A percentile compares a stretch with the other conserved stretches of the same genome.
phyloP scores from a whole-genome alignment of 2,329 filamentous ascomycete genomes.

The Aureobasidium sp. region DNA sequence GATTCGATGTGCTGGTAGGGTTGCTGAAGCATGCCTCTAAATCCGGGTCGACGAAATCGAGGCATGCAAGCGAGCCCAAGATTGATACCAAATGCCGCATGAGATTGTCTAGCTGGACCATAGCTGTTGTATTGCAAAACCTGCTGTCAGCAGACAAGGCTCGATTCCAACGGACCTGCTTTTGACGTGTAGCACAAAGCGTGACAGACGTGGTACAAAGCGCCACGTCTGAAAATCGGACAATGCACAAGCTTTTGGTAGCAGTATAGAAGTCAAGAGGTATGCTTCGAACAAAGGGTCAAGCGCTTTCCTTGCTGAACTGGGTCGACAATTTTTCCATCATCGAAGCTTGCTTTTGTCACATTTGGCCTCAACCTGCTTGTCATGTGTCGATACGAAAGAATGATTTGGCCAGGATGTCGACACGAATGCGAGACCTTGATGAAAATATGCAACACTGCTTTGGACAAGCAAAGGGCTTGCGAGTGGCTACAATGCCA shows the following conservation, averaged over 20 bases:
- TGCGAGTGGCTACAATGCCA: slow-evolving; percentile 13
- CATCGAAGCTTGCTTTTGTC: neutral
- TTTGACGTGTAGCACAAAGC: slow-evolving; percentile 4
- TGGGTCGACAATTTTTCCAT: neutral
- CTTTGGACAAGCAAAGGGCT: neutral
- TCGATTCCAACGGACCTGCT: slow-evolving; percentile 1
- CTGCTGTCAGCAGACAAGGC: slow-evolving; percentile 7
- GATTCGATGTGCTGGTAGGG: neutral
- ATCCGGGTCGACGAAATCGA: neutral
- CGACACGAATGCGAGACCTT: neutral
- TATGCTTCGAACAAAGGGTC: neutral
- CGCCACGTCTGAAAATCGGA: slow-evolving; percentile 1
- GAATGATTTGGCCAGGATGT: slow-evolving; percentile 12
- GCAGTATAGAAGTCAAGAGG: neutral
- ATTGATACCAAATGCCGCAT: neutral
- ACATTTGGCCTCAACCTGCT: neutral
- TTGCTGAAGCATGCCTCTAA: neutral
- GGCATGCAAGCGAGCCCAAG: neutral
- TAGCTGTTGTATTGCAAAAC: neutral
- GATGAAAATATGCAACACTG: neutral
- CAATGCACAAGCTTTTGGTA: neutral
- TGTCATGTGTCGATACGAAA: slow-evolving; percentile 10
- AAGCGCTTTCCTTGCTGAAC: neutral
- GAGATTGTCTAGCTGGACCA: neutral
- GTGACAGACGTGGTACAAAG: slow-evolving; percentile 1